Evolutionary conservation across 495 filamentous ascomycete species (phyloP).

Genomic region (Penicillium ochrochloron): DNA sequence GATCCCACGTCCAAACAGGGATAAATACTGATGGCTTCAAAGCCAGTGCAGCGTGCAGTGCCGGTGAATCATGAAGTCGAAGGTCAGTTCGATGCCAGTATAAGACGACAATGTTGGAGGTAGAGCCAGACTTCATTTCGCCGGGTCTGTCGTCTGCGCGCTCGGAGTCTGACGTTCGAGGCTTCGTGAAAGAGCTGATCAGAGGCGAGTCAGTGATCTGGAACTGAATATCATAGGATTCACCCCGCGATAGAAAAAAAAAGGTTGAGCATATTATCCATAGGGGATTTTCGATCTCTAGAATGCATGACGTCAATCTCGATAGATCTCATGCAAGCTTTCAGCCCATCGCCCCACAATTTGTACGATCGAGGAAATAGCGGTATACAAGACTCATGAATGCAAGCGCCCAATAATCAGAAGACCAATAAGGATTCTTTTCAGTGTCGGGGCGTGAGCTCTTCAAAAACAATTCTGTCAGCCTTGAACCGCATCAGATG

Average conservation of each 20-base stretch:
- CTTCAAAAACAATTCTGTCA: background rate
- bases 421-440: too few species aligned
- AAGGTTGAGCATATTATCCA: background rate
- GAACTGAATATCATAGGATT: background rate
- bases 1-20: conserved; percentile 73
- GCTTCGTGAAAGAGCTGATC: background rate
- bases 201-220: background rate
- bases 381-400: background rate
- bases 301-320: conserved; percentile 24
- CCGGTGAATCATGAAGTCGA: conserved; percentile 72
- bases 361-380: background rate
- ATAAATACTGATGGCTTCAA: conserved; percentile 65
- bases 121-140: conserved; percentile 14
- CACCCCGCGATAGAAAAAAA: background rate
- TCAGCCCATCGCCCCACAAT: background rate
- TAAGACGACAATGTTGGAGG: conserved; percentile 56
- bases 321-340: background rate
- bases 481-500: background rate
- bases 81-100: conserved; percentile 79
- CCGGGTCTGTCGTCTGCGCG: background rate
- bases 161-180: background rate
- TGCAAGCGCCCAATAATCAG: background rate
- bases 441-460: background rate
- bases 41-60: conserved; percentile 65
- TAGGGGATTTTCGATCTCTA: background rate